Conservation (phyloP, 2,329 filamentous ascomycete species). For the Fusarium multiceps region DNA sequence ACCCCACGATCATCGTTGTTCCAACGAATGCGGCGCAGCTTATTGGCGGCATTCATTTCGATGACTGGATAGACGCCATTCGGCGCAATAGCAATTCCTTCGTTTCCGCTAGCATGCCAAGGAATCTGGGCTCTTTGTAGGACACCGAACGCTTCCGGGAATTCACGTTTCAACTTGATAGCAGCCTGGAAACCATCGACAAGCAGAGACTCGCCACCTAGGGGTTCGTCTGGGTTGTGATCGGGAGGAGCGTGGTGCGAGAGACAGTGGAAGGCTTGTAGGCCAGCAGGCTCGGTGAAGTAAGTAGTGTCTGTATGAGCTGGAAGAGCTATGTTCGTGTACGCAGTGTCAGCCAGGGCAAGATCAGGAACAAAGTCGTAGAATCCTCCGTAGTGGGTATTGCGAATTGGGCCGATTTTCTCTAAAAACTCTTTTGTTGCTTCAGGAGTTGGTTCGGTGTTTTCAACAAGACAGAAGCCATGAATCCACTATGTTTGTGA, state of each 20-base stretch:
- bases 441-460: conserved; percentile 73
- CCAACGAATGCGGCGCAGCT: conserved; percentile 78
- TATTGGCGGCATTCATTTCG: conserved; percentile 60
- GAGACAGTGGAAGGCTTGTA: conserved; percentile 93
- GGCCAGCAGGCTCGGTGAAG: conserved; percentile 89
- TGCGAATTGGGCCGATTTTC: conserved; percentile 85
- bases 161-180: conserved; percentile 63
- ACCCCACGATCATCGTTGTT: conserved; percentile 90
- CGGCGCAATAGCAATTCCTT: conserved; percentile 83
- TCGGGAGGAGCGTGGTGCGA: conserved; percentile 67
- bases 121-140: conserved; percentile 70
- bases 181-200: conserved; percentile 89
- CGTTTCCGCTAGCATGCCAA: conserved; percentile 90
- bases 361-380: conserved; percentile 91
- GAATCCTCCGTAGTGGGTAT: conserved; percentile 87
- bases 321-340: conserved; percentile 84
- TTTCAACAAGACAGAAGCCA: conserved; percentile 82
- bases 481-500: conserved; percentile 64
- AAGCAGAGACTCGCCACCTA: conserved; percentile 82
- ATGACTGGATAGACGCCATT: conserved; percentile 78
- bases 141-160: conserved; percentile 65
- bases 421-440: conserved; percentile 80
- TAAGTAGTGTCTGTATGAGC: conserved; percentile 97
- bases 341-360: conserved; percentile 88
- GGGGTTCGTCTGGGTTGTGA: conserved; percentile 45